These are phyloP conservation scores for Fraxinus xanthoxyloides DNA, from an alignment of 305 asterid species.

Conservation along the genomic window DNA sequence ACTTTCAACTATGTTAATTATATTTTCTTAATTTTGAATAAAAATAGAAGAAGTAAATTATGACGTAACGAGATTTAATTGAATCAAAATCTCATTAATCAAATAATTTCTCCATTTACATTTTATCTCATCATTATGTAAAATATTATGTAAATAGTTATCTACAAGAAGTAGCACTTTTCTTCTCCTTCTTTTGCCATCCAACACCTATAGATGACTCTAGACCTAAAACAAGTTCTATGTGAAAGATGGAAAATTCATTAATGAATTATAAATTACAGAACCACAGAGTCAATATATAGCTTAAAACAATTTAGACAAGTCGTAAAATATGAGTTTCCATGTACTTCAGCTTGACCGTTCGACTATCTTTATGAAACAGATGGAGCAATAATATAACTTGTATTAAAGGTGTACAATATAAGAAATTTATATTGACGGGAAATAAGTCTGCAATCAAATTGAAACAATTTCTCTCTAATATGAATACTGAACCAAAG, in stretches of 20 bases:
- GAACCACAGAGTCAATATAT: constrained; percentile 8
- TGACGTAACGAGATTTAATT: no score
- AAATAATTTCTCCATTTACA: no score
- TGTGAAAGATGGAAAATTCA: constrained; percentile 44
- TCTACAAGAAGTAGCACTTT: constrained; percentile 52
- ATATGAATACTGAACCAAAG: background rate
- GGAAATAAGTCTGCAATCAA: background rate
- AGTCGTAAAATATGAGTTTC: constrained; percentile 1
- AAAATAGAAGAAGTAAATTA: no score
- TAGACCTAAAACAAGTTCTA: constrained; percentile 76
- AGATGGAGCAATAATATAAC: background rate
- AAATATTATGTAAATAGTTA: no score
- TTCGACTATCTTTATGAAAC: no score
- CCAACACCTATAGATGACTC: constrained; percentile 85
- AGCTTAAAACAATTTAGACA: constrained; percentile 15
- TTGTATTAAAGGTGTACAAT: constrained; percentile 11
- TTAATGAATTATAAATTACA: constrained; percentile 1
- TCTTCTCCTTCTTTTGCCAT: constrained; percentile 81
- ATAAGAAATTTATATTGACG: background rate
- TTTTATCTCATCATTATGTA: no score
- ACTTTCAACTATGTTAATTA: background rate
- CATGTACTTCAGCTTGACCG: constrained; percentile 10
- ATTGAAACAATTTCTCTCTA: background rate
- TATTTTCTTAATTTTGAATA: background rate
- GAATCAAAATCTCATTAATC: no score